Evolutionary conservation across 306 rosid genomes (phyloP).

Genomic region (Lupinus albus): DNA sequence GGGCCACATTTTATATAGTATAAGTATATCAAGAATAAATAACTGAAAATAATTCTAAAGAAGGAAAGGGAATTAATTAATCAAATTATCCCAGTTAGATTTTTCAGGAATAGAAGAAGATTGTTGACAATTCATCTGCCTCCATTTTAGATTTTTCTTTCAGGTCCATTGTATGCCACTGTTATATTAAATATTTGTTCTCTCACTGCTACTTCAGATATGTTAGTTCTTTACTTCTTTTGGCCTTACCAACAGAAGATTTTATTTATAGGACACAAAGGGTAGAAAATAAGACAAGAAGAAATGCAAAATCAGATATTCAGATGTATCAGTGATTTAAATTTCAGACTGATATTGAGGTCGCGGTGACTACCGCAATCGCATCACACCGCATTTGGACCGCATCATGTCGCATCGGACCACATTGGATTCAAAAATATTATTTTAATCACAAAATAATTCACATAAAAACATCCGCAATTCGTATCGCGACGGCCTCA

Average conservation of each 20-base stretch:
- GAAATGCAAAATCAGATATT: neutral
- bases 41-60: neutral
- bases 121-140: neutral
- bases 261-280: conserved; percentile 13
- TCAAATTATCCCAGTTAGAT: conserved; percentile 15
- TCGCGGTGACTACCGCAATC: too few relatives aligned
- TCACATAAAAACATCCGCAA: too few relatives aligned
- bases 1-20: conserved; percentile 32
- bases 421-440: too few relatives aligned
- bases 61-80: neutral
- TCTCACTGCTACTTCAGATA: neutral
- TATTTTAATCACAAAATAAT: too few relatives aligned
- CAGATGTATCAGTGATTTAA: too few relatives aligned
- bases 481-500: too few relatives aligned
- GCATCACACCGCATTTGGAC: too few relatives aligned
- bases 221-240: neutral
- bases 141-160: conserved; percentile 27
- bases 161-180: neutral
- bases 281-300: neutral
- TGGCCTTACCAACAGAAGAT: neutral
- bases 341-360: too few relatives aligned
- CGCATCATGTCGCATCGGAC: too few relatives aligned
- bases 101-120: conserved; percentile 11
- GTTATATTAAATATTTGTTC: neutral
- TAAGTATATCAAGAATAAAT: neutral